Evolutionary conservation across 2,329 filamentous ascomycete species (phyloP), one percentile per base, ranked within the genome.

Genomic region (Aspergillus sp.): DNA sequence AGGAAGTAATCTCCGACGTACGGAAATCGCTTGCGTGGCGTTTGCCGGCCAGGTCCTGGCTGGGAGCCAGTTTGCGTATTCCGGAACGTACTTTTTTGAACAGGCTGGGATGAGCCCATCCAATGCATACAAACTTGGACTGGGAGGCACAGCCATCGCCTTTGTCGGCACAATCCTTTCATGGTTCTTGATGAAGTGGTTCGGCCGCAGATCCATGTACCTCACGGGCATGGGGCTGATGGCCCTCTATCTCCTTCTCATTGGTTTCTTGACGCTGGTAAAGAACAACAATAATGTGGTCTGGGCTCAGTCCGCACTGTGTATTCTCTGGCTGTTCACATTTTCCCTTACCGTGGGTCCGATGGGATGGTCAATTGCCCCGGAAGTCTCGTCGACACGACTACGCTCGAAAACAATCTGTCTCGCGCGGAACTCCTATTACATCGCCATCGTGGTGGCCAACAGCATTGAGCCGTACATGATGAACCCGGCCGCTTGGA

Each of bases 131-230:
- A 66, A 66, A 13, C 57, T 77, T 17, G 64, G 65, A 4, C 74
- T 88, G 49, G 85, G 84, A 38, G 80, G 86, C 65, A 86, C 86
- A 56, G 82, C 77, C 45, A 85, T 88, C 65, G 80, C 78, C 10
- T 77, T 80, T 53, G 64, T 80, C 4, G 81, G 80, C 3, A 82
- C 79, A 0, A 69, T 77, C 1, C 68, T 72, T 0, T 81, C 80
- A 2, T 83, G 81, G 80, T 71, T 71, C 40, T 56, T 75, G 10
- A 72, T 77, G 66, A 59, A 55, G 10, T 50, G 52, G 4, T 60
- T 73, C 23, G 73, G 74, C 9, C 68, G 75, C 5, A 69, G 75
- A 4, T 67, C 64, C 1, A 59, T 76, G 1, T 77, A 76, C 48
- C 43, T 77, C 4, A 64, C 45, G 5, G 68, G 69, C 0, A 50